These are phyloP conservation scores for Lasiosphaeria ovina DNA, from an alignment of 495 filamentous ascomycete species.

Conservation along the genomic window DNA sequence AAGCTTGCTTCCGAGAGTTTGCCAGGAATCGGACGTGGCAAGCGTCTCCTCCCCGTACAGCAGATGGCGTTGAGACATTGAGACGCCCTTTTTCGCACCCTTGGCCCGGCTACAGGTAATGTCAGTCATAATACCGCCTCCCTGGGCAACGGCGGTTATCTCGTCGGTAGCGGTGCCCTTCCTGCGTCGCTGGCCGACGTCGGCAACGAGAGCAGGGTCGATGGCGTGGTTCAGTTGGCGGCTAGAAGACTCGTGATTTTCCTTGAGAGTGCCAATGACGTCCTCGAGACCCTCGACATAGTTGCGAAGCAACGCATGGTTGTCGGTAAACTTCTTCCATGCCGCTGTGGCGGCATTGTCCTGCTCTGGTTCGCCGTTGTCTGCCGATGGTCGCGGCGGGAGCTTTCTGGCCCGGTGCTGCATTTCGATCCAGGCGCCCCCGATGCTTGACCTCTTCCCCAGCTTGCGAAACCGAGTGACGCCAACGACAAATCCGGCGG, in stretches of 20 bases:
- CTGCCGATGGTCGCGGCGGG: conserved; percentile 12
- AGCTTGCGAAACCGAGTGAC: conserved; percentile 6
- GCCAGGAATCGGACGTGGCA: neutral
- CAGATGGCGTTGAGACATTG: conserved; percentile 14
- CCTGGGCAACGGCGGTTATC: no score
- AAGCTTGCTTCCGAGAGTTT: neutral
- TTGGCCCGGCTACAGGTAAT: no score
- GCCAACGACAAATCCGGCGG: conserved; percentile 4
- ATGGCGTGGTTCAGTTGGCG: neutral
- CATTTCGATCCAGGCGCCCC: conserved; percentile 25
- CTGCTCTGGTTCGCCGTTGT: neutral
- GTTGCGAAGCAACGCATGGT: conserved; percentile 16
- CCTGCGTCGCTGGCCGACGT: neutral
- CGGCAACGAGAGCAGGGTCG: neutral
- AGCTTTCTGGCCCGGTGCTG: conserved; percentile 14
- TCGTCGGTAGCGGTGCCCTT: no score
- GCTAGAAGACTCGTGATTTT: neutral
- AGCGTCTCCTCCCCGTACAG: neutral
- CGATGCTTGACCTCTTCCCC: neutral
- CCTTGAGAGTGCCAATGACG: conserved; percentile 16
- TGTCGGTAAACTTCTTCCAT: conserved; percentile 19
- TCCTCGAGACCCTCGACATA: conserved; percentile 25
- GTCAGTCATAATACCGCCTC: no score
- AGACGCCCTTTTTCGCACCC: no score
- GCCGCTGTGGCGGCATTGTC: conserved; percentile 8